Conservation (phyloP, 805 yeast species). For the Lachancea fermentati region DNA sequence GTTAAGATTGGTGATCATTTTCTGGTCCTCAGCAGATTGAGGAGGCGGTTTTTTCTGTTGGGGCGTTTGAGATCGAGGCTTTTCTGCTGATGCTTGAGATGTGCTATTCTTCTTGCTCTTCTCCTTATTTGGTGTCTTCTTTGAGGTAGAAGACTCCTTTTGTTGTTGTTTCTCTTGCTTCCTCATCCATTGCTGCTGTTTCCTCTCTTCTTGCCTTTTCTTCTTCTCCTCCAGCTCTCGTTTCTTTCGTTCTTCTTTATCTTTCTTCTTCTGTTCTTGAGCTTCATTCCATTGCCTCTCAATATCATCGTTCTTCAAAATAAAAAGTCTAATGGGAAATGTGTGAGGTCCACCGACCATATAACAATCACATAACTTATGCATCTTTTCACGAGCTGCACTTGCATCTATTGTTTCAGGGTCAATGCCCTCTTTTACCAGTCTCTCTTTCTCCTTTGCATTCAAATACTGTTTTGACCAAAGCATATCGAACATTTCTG, state of each 20-base stretch:
- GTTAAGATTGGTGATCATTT: constrained; percentile 81
- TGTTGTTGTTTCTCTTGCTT: constrained; percentile 24
- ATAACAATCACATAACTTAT: constrained; percentile 73
- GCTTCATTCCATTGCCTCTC: constrained; percentile 44
- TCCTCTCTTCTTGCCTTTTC: constrained; percentile 23
- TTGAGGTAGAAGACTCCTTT: constrained; percentile 1
- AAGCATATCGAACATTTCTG: constrained; percentile 65
- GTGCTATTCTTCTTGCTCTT: constrained; percentile 17
- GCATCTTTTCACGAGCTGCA: constrained; percentile 75
- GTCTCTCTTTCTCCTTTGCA: constrained; percentile 27
- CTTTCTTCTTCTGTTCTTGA: constrained; percentile 33
- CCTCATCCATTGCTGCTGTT: constrained; percentile 20
- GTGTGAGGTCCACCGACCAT: constrained; percentile 78
- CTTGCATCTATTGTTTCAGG: constrained; percentile 12
- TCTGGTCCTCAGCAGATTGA: constrained; percentile 62
- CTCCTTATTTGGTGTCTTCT: constrained; percentile 6
- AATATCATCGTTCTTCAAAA: constrained; percentile 74
- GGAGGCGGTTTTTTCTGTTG: constrained; percentile 66
- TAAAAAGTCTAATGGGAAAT: constrained; percentile 70
- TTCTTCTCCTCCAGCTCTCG: constrained; percentile 31
- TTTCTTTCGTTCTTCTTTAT: constrained; percentile 34
- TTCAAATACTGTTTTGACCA: constrained; percentile 64
- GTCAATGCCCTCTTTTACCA: constrained; percentile 11
- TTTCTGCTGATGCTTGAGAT: constrained; percentile 3
- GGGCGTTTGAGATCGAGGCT: constrained; percentile 68